Evolutionary conservation across 2,329 filamentous ascomycete species (phyloP).

Genomic region (Coniochaeta sp.): DNA sequence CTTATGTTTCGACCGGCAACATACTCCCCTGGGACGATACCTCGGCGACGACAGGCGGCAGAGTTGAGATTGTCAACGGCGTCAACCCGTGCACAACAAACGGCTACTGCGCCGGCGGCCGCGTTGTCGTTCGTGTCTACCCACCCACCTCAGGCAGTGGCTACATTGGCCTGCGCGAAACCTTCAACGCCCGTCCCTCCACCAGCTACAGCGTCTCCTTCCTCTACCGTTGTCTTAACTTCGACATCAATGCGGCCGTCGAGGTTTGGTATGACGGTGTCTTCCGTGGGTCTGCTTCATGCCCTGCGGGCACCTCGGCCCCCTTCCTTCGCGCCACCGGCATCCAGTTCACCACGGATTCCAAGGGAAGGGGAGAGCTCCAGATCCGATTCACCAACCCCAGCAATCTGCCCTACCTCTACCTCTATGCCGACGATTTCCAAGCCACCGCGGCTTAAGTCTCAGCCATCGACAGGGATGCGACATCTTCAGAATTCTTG

Average conservation of each 20-base stretch:
- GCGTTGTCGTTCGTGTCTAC: conserved; percentile 9
- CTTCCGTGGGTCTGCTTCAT: neutral
- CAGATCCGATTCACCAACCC: conserved; percentile 10
- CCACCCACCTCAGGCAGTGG: conserved; percentile 6
- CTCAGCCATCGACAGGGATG: too few species aligned
- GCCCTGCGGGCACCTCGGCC: neutral
- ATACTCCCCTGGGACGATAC: conserved; percentile 9
- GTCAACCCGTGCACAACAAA: conserved; percentile 6
- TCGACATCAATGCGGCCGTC: conserved; percentile 7
- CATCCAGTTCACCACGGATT: conserved; percentile 11
- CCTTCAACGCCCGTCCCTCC: conserved; percentile 9
- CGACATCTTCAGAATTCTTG: too few species aligned
- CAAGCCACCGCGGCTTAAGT: conserved; percentile 4
- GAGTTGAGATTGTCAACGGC: conserved; percentile 7
- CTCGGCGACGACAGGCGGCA: conserved; percentile 6
- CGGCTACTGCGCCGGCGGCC: conserved; percentile 10
- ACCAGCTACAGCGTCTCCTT: conserved; percentile 12
- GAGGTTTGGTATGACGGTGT: conserved; percentile 7
- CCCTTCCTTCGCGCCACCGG: conserved; percentile 5
- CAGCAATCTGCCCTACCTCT: conserved; percentile 5
- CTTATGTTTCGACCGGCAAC: conserved; percentile 8
- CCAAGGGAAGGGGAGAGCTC: conserved; percentile 8
- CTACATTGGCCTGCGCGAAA: conserved; percentile 6
- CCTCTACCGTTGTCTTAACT: conserved; percentile 14
- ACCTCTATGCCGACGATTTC: conserved; percentile 14